These are phyloP conservation scores for Colletotrichum eremochloae DNA, from an alignment of 2,329 filamentous ascomycete species.

Conservation along the genomic window DNA sequence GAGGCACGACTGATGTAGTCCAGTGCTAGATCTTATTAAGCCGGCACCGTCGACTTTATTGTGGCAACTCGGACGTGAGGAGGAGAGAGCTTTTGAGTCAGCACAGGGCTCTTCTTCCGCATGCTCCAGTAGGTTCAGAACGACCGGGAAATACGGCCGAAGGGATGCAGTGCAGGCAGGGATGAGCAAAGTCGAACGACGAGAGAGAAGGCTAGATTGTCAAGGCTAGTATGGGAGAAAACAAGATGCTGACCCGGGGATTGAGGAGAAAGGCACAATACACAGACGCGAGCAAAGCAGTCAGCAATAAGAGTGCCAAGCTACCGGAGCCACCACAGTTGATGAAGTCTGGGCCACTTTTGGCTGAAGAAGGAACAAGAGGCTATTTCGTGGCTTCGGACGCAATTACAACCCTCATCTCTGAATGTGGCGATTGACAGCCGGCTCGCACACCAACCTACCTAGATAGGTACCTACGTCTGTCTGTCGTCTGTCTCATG, in stretches of 20 bases:
- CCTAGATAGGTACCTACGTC: not conserved
- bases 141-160: not conserved
- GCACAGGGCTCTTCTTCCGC: slow-evolving; percentile 22
- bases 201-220: not conserved
- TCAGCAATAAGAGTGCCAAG: slow-evolving; percentile 7
- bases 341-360: not conserved
- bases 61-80: slow-evolving; percentile 30
- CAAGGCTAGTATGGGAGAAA: not conserved
- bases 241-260: not conserved
- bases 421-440: not conserved
- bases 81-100: not conserved
- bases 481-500: not conserved
- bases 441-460: not conserved
- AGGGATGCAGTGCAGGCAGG: slow-evolving; percentile 6
- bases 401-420: slow-evolving; percentile 20
- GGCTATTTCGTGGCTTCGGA: slow-evolving; percentile 26
- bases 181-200: slow-evolving; percentile 5
- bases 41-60: not conserved
- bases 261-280: not conserved
- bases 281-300: not conserved
- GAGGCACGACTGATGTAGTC: slow-evolving; percentile 20
- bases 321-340: slow-evolving; percentile 1
- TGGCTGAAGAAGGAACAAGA: slow-evolving; percentile 17
- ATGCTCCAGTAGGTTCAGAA: not conserved
- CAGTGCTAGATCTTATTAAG: slow-evolving; percentile 4